Percentiles rank a stretch among this genome's conserved stretches.
Evolutionary conservation across 2,329 filamentous ascomycete genomes (phyloP).

Genomic region (Xylaria sp.): DNA sequence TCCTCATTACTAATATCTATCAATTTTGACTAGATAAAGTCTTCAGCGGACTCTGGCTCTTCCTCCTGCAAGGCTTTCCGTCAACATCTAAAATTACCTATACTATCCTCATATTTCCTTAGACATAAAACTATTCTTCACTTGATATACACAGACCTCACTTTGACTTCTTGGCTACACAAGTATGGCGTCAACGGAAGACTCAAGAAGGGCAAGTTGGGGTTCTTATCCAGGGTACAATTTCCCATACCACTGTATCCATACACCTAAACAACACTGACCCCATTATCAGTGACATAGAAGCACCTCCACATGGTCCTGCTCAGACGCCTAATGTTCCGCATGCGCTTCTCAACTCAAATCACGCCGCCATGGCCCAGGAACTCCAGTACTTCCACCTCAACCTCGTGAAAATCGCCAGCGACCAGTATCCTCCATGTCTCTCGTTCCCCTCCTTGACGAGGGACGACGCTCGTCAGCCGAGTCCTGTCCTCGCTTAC

Average conservation of each 20-base stretch:
- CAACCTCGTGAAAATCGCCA: neutral
- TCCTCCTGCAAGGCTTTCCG: no score
- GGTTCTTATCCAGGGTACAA: neutral
- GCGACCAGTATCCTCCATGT: neutral
- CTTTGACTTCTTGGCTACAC: neutral
- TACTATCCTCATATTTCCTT: no score
- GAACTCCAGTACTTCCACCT: neutral
- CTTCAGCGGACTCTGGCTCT: no score
- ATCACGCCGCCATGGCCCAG: neutral
- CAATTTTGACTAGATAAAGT: no score
- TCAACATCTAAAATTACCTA: no score
- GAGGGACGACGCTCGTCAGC: neutral
- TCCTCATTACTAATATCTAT: no score
- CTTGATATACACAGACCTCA: no score
- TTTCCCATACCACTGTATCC: neutral
- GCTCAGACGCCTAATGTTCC: neutral
- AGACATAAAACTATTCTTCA: no score
- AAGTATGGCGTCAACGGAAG: neutral
- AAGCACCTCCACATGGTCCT: neutral
- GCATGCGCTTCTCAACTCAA: neutral
- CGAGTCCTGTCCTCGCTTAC: neutral
- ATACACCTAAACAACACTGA: neutral
- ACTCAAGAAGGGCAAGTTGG: neutral
- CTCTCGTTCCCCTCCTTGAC: neutral
- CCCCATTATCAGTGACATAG: neutral